Base-by-base conservation (phyloP, 2,329 filamentous ascomycete genomes). In the Anthostomella pinea region DNA sequence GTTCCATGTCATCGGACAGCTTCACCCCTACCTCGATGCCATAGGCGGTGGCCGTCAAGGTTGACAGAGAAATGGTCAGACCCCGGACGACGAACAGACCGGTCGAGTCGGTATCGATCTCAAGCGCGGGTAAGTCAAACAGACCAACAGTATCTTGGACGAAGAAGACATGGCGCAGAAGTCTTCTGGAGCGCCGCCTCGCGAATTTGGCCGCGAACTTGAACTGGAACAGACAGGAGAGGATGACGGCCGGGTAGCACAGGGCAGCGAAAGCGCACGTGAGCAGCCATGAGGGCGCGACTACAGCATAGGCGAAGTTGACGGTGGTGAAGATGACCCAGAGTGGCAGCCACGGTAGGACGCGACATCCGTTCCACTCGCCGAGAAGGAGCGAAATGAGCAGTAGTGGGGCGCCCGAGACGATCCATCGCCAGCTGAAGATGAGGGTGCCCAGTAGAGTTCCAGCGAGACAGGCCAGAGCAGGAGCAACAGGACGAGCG, bases 11-110 rank as follows among this genome's bases (percentile, higher is more conserved):
- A 27, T 72, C 66, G 6, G 66, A 64, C 4, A 75, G 51, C 45
- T 72, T 74, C 48, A 75, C 66, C 20, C 70, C 73, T 4, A 75
- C 66, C 46, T 77, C 72, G 17, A 76, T 59, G 2, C 73, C 71
- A 55, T 76, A 70, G 3, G 70, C 70, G 5, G 68, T 63, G 17
- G 73, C 58, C 3, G 66, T 74, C 37, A 77, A 47, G 5, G 59
- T 69, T 2, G 69, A 72, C 3, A 76, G 51, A 1, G 64, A 70
- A n/a, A 77, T 58, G 0, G 72, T 75, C 4, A 73, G 50, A 0
- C 71, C 73, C n/a, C 73, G 61, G 25, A 76, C 60, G 6, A 73
- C 70, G 48, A 77, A 66, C 13, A 76, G 54, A 0, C 73, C 73
- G 43, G 71, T 64, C 10, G 75, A 69, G 17, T 73, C 69, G 0